Percentiles rank a stretch among this genome's conserved stretches.
Evolutionary conservation across 169 alveolate species (phyloP).

Genomic region (Plasmodium fragile): DNA sequence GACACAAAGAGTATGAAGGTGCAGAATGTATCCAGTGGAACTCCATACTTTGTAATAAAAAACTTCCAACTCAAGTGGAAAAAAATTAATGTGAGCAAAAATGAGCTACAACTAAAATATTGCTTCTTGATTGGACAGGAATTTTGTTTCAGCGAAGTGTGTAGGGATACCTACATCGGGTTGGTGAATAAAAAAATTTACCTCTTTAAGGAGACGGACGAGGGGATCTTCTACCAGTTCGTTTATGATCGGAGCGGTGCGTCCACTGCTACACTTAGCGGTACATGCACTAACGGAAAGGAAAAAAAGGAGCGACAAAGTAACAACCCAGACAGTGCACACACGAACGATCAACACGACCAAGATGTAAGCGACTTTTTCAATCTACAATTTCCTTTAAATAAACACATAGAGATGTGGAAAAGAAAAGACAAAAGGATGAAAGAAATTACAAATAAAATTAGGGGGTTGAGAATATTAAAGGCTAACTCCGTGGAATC

Average conservation of each 20-base stretch:
- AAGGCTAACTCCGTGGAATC: conserved; percentile 84
- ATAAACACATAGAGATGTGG: conserved; percentile 74
- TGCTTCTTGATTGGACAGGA: conserved; percentile 72
- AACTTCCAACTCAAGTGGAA: conserved; percentile 37
- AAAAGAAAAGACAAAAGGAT: conserved; percentile 77
- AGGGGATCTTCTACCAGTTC: conserved; percentile 37
- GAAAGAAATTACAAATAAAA: conserved; percentile 72
- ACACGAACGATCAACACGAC: neutral
- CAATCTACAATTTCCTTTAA: conserved; percentile 53
- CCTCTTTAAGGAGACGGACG: conserved; percentile 53
- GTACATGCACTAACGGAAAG: neutral
- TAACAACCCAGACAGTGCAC: neutral
- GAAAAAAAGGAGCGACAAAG: no score
- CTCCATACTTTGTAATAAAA: conserved; percentile 21
- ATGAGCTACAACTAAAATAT: conserved; percentile 57
- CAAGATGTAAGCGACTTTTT: conserved; percentile 42
- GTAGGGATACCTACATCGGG: conserved; percentile 24
- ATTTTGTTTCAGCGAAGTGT: conserved; percentile 54
- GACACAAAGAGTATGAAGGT: neutral
- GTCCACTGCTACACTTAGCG: no score
- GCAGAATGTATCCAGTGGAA: neutral
- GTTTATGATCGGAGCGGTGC: neutral
- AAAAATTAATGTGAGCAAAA: conserved; percentile 9
- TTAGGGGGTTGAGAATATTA: conserved; percentile 80
- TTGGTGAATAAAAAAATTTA: conserved; percentile 47